These are phyloP conservation scores for Straminergon stramineum DNA, from an alignment of 225 moss, liverwort and hornwort genomes.

Conservation along the genomic window DNA sequence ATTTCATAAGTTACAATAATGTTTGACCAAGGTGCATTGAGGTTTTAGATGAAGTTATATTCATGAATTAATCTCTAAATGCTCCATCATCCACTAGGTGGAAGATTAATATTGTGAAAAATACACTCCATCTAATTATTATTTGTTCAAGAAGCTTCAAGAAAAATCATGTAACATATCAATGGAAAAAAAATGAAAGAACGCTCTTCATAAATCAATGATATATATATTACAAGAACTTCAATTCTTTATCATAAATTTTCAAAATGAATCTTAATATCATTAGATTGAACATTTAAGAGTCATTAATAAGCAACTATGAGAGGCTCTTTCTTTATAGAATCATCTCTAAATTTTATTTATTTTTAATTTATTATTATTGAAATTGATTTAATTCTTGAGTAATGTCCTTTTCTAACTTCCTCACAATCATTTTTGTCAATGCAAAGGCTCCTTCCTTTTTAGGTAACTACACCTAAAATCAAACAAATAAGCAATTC, in stretches of 20 bases:
- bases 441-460: too few relatives aligned
- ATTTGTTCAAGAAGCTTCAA: background rate
- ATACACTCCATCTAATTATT: background rate
- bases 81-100: background rate
- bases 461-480: too few relatives aligned
- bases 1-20: background rate
- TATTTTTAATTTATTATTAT: background rate
- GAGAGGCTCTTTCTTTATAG: background rate
- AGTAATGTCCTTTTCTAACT: background rate
- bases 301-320: background rate
- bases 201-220: background rate
- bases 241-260: background rate
- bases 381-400: background rate
- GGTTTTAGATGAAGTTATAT: background rate
- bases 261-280: background rate
- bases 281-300: background rate
- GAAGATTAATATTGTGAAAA: background rate
- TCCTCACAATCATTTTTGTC: background rate
- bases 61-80: background rate
- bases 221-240: background rate
- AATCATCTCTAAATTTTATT: background rate
- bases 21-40: accelerated
- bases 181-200: background rate
- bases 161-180: background rate
- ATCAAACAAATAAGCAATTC: too few relatives aligned